These are phyloP conservation scores for Calonectria ilicicola DNA, from an alignment of 2,329 filamentous ascomycete species.

Conservation along the genomic window DNA sequence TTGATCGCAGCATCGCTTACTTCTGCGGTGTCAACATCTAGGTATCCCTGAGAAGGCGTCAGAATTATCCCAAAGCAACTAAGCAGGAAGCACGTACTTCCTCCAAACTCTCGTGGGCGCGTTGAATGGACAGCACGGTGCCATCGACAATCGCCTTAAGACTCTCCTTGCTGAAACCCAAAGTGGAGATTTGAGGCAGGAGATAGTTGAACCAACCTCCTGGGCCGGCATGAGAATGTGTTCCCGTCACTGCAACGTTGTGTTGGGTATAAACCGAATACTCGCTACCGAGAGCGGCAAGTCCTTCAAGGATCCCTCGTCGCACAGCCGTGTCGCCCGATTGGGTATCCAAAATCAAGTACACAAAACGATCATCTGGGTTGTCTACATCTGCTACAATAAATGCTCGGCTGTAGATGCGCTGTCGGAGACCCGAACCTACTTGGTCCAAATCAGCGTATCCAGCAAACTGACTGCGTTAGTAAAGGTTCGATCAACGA, in stretches of 20 bases:
- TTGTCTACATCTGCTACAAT: conserved; percentile 79
- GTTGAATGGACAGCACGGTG: conserved; percentile 81
- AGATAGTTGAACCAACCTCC: conserved; percentile 96
- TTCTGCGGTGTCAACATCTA: conserved; percentile 77
- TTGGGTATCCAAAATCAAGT: conserved; percentile 87
- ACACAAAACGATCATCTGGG: conserved; percentile 81
- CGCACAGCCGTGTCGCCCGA: conserved; percentile 91
- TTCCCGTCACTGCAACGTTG: conserved; percentile 91
- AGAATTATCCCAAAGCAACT: not conserved
- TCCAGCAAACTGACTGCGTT: conserved; percentile 2
- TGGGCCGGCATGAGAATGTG: conserved; percentile 91
- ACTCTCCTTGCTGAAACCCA: conserved; percentile 88
- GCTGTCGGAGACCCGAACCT: conserved; percentile 86
- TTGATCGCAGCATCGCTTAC: conserved; percentile 87
- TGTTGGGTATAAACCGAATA: conserved; percentile 81
- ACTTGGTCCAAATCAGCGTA: conserved; percentile 85
- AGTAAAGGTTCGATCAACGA: conserved; percentile 72
- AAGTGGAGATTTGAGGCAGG: conserved; percentile 88
- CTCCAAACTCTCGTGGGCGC: conserved; percentile 72
- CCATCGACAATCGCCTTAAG: conserved; percentile 92
- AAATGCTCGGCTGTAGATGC: conserved; percentile 90
- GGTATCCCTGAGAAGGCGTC: conserved; percentile 62
- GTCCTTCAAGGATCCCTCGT: conserved; percentile 84
- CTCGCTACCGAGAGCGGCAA: conserved; percentile 75
- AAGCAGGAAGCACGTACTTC: conserved; percentile 49